A percentile compares a stretch with the other conserved stretches of the same genome.
These are phyloP conservation scores for Didymella sp. DNA, from an alignment of 2,329 filamentous ascomycete species.

Conservation along the genomic window DNA sequence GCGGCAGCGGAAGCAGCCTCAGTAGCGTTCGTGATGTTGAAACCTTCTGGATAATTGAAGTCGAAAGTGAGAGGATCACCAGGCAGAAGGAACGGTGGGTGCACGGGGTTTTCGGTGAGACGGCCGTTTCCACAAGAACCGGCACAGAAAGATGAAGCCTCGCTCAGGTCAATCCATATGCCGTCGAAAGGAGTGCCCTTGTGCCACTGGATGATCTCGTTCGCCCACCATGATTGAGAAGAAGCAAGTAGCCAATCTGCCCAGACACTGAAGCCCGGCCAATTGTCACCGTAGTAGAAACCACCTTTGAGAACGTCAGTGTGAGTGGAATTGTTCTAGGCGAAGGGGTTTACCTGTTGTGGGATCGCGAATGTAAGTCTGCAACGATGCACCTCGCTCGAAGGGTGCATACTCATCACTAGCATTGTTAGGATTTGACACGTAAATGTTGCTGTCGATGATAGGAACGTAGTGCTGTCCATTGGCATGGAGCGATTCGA, in stretches of 20 bases:
- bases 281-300: constrained; percentile 58
- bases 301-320: constrained; percentile 41
- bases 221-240: constrained; percentile 63
- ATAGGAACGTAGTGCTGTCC: constrained; percentile 65
- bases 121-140: constrained; percentile 72
- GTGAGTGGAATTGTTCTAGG: neutral
- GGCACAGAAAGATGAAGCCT: constrained; percentile 67
- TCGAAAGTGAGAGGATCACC: constrained; percentile 67
- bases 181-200: constrained; percentile 60
- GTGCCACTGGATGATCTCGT: constrained; percentile 57
- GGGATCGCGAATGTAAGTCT: constrained; percentile 59
- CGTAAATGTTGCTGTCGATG: constrained; percentile 69
- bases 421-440: constrained; percentile 70
- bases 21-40: constrained; percentile 69
- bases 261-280: constrained; percentile 65
- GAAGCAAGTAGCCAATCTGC: constrained; percentile 65
- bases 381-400: constrained; percentile 53
- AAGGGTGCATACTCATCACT: constrained; percentile 62
- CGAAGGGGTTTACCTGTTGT: constrained; percentile 36
- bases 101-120: constrained; percentile 68
- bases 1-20: constrained; percentile 66
- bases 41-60: constrained; percentile 69
- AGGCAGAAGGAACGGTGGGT: constrained; percentile 68
- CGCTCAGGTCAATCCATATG: constrained; percentile 66
- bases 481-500: constrained; percentile 58